Percentiles rank a stretch among this genome's conserved stretches.
Conservation (phyloP, 1,284 basidiomycete genomes). For the Sporisorium exsertum region DNA sequence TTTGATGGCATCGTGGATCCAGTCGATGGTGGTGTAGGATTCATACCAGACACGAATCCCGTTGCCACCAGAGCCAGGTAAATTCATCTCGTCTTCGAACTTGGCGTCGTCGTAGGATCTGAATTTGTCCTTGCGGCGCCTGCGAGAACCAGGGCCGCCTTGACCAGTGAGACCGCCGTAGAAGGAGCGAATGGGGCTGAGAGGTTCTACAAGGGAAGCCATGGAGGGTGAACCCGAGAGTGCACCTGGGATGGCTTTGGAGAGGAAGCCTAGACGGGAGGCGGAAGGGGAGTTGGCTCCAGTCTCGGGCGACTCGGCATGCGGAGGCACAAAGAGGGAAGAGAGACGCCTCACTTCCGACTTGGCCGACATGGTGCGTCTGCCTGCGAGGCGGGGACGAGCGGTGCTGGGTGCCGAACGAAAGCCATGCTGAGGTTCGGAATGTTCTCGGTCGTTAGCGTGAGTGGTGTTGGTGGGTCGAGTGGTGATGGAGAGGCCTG, state of each 20-base stretch:
- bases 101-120: conserved; percentile 51
- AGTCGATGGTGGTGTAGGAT: conserved; percentile 67
- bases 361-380: conserved; percentile 39
- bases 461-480: neutral
- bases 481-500: conserved; percentile 39
- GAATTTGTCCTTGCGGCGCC: conserved; percentile 18
- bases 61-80: conserved; percentile 45
- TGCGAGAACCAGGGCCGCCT: conserved; percentile 14
- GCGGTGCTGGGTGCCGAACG: conserved; percentile 39
- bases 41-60: conserved; percentile 63
- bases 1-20: conserved; percentile 71
- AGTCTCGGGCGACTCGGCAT: neutral
- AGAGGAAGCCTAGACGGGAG: conserved; percentile 25
- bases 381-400: conserved; percentile 32
- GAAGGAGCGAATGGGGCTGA: conserved; percentile 43
- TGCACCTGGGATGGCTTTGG: conserved; percentile 15
- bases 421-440: conserved; percentile 7
- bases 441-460: neutral
- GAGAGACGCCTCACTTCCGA: conserved; percentile 40
- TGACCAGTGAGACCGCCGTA: conserved; percentile 29
- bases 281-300: conserved; percentile 8
- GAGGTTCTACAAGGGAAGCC: conserved; percentile 33
- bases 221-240: conserved; percentile 22
- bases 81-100: conserved; percentile 48
- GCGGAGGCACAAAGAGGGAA: conserved; percentile 37